phyloP scores from a whole-genome alignment of 2,329 filamentous ascomycete species.

The Aureobasidium sp. region DNA sequence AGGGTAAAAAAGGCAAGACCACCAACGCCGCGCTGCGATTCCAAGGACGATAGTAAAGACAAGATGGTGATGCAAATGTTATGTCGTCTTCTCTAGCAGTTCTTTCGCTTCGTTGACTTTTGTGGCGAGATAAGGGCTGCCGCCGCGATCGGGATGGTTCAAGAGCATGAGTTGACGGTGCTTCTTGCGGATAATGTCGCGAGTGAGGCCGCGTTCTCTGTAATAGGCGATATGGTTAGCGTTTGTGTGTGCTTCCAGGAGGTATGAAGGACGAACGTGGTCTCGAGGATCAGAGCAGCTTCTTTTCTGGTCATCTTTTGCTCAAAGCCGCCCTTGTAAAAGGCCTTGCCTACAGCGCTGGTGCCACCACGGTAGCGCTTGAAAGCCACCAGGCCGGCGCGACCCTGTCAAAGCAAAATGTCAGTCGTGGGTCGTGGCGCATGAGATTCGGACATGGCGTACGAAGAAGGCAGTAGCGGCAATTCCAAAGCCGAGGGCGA shows the following conservation, averaged over 20 bases:
- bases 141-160: constrained; percentile 95
- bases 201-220: constrained; percentile 68
- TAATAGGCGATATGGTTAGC: neutral
- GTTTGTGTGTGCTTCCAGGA: neutral
- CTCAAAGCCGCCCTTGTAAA: constrained; percentile 99
- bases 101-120: constrained; percentile 99
- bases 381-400: constrained; percentile 83
- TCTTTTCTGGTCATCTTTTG: constrained; percentile 87
- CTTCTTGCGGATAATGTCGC: constrained; percentile 91
- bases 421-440: neutral
- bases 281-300: constrained; percentile 80
- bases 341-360: constrained; percentile 77
- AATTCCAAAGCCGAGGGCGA: constrained; percentile 44
- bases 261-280: constrained; percentile 55
- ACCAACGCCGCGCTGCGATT: constrained; percentile 6
- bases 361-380: constrained; percentile 68
- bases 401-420: constrained; percentile 52
- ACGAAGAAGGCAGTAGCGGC: constrained; percentile 60
- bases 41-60: neutral
- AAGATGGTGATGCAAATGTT: neutral
- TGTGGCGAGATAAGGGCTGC: constrained; percentile 90
- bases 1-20: neutral
- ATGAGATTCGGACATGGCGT: constrained; percentile 20
- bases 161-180: constrained; percentile 93
- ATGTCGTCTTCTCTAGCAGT: constrained; percentile 65